phyloP scores from a whole-genome alignment of 2,329 filamentous ascomycete species.

The Pseudocercospora musae region DNA sequence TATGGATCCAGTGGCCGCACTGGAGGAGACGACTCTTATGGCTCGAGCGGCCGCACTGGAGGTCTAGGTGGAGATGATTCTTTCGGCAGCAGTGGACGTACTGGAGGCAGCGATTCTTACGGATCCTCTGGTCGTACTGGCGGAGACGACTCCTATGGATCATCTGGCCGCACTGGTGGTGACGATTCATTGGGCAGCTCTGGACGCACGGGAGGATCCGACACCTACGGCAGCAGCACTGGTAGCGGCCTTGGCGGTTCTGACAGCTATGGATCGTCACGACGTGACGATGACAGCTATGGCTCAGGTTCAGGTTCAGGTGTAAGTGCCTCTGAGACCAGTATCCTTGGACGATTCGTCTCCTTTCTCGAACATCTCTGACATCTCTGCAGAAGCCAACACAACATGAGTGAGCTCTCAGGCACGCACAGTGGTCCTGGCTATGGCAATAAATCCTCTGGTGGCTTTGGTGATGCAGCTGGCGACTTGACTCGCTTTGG shows the following conservation, averaged over 20 bases:
- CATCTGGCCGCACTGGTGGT: background rate
- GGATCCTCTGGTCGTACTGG: slow-evolving; percentile 2
- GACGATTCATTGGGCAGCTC: slow-evolving; percentile 5
- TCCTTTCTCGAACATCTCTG: background rate
- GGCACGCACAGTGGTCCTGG: slow-evolving; percentile 1
- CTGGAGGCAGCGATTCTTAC: slow-evolving; percentile 8
- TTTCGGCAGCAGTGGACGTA: background rate
- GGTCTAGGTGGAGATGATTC: slow-evolving; percentile 1
- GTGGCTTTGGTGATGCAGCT: slow-evolving; percentile 9
- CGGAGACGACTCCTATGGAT: background rate
- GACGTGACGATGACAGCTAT: slow-evolving; percentile 14
- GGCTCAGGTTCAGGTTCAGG: slow-evolving; percentile 7
- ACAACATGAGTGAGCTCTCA: slow-evolving; percentile 1
- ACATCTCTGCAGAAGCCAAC: background rate
- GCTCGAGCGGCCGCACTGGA: slow-evolving; percentile 11
- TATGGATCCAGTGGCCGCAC: slow-evolving; percentile 5
- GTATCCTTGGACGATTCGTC: background rate
- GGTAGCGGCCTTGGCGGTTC: background rate
- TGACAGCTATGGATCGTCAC: background rate
- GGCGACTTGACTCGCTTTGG: slow-evolving; percentile 1
- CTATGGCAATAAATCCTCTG: slow-evolving; percentile 3
- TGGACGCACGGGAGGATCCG: slow-evolving; percentile 1
- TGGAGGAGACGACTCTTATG: slow-evolving; percentile 14
- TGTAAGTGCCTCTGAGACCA: background rate
- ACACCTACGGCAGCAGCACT: slow-evolving; percentile 7